Evolutionary conservation across 1,139 yeast species (phyloP).

Genomic region (Yamadazyma buinensis): DNA sequence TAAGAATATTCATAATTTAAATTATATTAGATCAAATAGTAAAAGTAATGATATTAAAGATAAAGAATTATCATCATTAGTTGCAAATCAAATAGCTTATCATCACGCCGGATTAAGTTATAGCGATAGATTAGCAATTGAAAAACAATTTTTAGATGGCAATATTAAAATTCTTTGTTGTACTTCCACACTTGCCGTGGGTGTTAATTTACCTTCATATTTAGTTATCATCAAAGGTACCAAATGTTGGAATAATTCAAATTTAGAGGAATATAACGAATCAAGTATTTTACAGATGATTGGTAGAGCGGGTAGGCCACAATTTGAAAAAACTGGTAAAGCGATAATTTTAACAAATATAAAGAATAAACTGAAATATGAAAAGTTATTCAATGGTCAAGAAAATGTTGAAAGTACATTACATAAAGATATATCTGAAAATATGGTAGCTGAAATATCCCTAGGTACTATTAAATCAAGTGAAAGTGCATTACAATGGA

Average conservation of each 20-base stretch:
- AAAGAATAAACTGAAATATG: constrained; percentile 31
- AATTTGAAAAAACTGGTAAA: constrained; percentile 47
- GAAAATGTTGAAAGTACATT: constrained; percentile 49
- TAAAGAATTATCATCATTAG: constrained; percentile 18
- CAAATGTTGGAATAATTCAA: constrained; percentile 43
- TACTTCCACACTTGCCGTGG: constrained; percentile 60
- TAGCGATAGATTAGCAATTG: constrained; percentile 40
- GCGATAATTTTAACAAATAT: constrained; percentile 51
- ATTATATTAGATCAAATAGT: neutral
- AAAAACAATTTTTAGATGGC: constrained; percentile 23
- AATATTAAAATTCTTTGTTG: constrained; percentile 44
- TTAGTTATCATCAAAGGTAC: constrained; percentile 53
- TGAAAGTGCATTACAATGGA: constrained; percentile 45
- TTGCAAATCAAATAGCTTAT: constrained; percentile 41
- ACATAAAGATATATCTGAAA: constrained; percentile 41
- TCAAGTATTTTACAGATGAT: constrained; percentile 59
- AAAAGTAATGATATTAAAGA: constrained; percentile 16
- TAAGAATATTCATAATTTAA: constrained; percentile 1
- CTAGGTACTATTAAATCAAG: constrained; percentile 35
- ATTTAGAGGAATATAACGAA: constrained; percentile 50
- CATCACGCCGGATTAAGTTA: constrained; percentile 57
- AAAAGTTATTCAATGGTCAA: constrained; percentile 38
- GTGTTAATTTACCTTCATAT: constrained; percentile 61
- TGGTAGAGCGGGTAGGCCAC: constrained; percentile 59
- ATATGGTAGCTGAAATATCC: constrained; percentile 47